These are phyloP conservation scores for Diaporthe australafricana DNA, from an alignment of 2,329 filamentous ascomycete species.

Conservation along the genomic window DNA sequence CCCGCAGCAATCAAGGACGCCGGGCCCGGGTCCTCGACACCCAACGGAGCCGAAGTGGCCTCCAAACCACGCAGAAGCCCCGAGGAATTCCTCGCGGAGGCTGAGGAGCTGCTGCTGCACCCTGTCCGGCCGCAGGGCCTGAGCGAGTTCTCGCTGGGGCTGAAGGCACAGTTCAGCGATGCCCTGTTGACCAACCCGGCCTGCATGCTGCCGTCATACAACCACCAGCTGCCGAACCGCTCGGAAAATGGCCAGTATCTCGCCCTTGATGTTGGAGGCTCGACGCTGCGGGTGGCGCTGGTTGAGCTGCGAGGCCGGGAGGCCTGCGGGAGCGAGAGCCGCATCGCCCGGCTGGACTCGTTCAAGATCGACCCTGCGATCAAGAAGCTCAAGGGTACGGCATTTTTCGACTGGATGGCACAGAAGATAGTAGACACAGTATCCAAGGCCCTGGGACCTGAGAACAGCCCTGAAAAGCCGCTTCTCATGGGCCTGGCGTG, in stretches of 20 bases:
- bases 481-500: slow-evolving; percentile 73
- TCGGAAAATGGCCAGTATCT: slow-evolving; percentile 69
- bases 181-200: slow-evolving; percentile 63
- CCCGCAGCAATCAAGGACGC: slow-evolving; percentile 51
- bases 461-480: slow-evolving; percentile 52
- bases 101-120: slow-evolving; percentile 62
- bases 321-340: slow-evolving; percentile 53
- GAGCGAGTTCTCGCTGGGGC: slow-evolving; percentile 56
- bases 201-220: slow-evolving; percentile 76
- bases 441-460: slow-evolving; percentile 53
- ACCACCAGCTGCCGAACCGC: slow-evolving; percentile 71
- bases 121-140: slow-evolving; percentile 60
- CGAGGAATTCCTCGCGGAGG: slow-evolving; percentile 67
- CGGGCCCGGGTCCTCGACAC: slow-evolving; percentile 8
- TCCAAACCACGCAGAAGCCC: slow-evolving; percentile 45
- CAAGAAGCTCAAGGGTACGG: slow-evolving; percentile 67
- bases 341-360: slow-evolving; percentile 65
- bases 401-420: slow-evolving; percentile 78
- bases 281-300: slow-evolving; percentile 73
- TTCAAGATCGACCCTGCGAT: slow-evolving; percentile 68
- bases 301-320: slow-evolving; percentile 67
- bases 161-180: slow-evolving; percentile 67
- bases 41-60: slow-evolving; percentile 37
- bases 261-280: slow-evolving; percentile 76
- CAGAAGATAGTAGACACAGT: slow-evolving; percentile 69